Conservation (phyloP, 805 yeast species). For the Blastobotrys muscicola region DNA sequence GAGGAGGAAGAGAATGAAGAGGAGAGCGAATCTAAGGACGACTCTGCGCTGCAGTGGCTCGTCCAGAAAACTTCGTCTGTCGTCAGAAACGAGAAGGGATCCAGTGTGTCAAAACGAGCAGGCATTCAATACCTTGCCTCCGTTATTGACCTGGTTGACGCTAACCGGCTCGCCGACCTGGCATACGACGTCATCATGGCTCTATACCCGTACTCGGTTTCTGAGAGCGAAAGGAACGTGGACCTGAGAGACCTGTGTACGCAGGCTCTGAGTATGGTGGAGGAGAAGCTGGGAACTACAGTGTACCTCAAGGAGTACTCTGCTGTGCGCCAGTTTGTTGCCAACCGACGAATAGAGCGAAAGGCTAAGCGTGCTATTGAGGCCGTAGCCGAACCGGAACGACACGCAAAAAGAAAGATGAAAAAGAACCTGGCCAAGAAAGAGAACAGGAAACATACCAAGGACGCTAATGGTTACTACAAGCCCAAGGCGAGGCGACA, state of each 20-base stretch:
- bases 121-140: conserved; percentile 65
- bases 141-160: conserved; percentile 41
- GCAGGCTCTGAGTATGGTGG: conserved; percentile 62
- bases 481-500: conserved; percentile 37
- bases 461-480: conserved; percentile 69
- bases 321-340: conserved; percentile 52
- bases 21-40: conserved; percentile 17
- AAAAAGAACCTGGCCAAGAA: conserved; percentile 66
- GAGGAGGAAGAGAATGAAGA: conserved; percentile 19
- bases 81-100: conserved; percentile 54
- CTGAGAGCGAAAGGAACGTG: conserved; percentile 13
- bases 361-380: conserved; percentile 64
- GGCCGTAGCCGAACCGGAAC: conserved; percentile 70
- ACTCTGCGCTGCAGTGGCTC: conserved; percentile 47
- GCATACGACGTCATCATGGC: conserved; percentile 47
- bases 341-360: conserved; percentile 62
- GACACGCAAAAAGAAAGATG: conserved; percentile 68
- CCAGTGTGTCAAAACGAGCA: conserved; percentile 53
- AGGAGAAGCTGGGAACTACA: conserved; percentile 60
- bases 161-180: conserved; percentile 32
- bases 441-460: conserved; percentile 65
- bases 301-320: conserved; percentile 54
- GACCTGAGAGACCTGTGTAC: conserved; percentile 45
- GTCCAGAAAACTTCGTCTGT: conserved; percentile 51
- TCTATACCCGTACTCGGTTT: conserved; percentile 29